Evolutionary conservation across 2,329 filamentous ascomycete species (phyloP), one percentile per base, ranked within the genome.

Genomic region (Colletotrichum sansevieriae): DNA sequence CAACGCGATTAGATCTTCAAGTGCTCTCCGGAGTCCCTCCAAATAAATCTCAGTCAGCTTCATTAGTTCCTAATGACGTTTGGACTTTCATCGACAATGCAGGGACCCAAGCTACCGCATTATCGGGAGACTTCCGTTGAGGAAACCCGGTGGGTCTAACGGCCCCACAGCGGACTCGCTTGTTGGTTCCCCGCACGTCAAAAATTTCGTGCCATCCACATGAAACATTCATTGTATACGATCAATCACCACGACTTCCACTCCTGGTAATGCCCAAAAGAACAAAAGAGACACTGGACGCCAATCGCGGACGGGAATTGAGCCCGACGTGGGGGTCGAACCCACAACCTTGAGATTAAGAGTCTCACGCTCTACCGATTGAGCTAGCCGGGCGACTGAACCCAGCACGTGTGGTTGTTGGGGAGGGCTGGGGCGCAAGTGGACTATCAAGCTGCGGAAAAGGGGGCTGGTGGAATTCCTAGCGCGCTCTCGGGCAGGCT

Each of bases 291-390:
- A 15, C 20, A 4, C 37, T 37, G 4, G n/a, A 12, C 54, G 37
- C 47, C 46, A 62, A 62, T 62, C 46, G 59, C 59, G 46, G 47
- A 62, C 59, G 59, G 59, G 59, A 62, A 54, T 54, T 68, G 66
- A 68, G 66, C 66, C 62, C 66, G 66, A 68, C 66, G 66, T 68
- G 62, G 66, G 70, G 66, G 66, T 84, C 83, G 83, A 86, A 87
- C 85, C 82, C 82, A 81, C 83, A 85, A 81, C 83, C 83, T 85
- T 84, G 82, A 85, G 84, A 84, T 85, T 87, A 87, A 87, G 88
- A 90, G 88, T 90, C 88, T 89, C 85, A 90, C 88, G 88, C 88
- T 91, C 88, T 91, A 90, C 86, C 86, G 86, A 89, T 89, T 89
- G 87, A 89, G 87, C 87, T 89, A 89, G 83, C 85, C 84, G 82